These are phyloP conservation scores for Colletotrichum higginsianum DNA, from an alignment of 2,329 filamentous ascomycete genomes.

Conservation along the genomic window DNA sequence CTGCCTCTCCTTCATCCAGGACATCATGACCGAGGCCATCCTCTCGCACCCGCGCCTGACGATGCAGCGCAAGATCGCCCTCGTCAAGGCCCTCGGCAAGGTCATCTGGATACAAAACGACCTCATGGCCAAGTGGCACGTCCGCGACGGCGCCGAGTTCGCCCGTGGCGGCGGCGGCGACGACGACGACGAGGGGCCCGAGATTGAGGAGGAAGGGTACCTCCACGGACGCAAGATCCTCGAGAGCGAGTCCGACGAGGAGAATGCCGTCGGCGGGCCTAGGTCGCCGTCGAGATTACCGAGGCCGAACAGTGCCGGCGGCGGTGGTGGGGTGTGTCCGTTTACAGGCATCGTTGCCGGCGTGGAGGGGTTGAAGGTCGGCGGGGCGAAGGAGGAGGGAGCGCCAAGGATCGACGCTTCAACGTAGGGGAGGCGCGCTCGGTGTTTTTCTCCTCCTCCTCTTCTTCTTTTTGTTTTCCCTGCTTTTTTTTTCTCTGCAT, in stretches of 20 bases:
- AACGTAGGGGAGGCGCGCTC: not conserved
- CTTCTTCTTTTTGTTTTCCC: no score
- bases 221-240: constrained; percentile 74
- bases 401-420: constrained; percentile 23
- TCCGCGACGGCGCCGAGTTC: constrained; percentile 77
- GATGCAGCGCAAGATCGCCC: constrained; percentile 77
- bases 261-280: constrained; percentile 29
- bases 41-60: constrained; percentile 78
- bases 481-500: no score
- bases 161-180: constrained; percentile 33
- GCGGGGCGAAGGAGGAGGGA: constrained; percentile 5
- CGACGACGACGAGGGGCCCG: constrained; percentile 58
- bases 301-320: constrained; percentile 43
- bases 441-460: not conserved
- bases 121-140: constrained; percentile 87
- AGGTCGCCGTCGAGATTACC: constrained; percentile 42
- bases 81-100: constrained; percentile 83
- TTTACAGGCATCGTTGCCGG: constrained; percentile 45
- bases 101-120: constrained; percentile 93
- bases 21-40: constrained; percentile 83
- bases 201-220: constrained; percentile 74
- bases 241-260: constrained; percentile 56
- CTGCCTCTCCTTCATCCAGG: constrained; percentile 82
- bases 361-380: constrained; percentile 21
- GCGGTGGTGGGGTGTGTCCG: constrained; percentile 43